Evolutionary conservation across 192 early-diverging fungal species (phyloP).

Genomic region (Rhizoclosmatium globosum): DNA sequence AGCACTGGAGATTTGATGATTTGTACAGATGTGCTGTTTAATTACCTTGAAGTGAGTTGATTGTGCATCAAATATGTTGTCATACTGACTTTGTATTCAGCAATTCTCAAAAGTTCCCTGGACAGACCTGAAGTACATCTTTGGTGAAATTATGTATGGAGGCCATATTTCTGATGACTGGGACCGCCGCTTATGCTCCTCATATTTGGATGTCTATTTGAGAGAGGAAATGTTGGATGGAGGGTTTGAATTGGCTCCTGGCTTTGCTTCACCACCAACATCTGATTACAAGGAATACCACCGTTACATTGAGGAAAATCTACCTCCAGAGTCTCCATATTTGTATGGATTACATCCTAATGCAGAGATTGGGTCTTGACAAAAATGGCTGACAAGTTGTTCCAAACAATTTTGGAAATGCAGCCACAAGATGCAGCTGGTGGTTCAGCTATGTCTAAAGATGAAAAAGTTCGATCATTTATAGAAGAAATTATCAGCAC

Average conservation of each 20-base stretch:
- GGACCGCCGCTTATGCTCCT: slow-evolving; percentile 67
- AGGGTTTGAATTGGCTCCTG: slow-evolving; percentile 68
- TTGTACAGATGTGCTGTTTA: slow-evolving; percentile 68
- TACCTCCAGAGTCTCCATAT: slow-evolving; percentile 68
- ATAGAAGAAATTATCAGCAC: slow-evolving; percentile 67
- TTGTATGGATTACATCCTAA: slow-evolving; percentile 73
- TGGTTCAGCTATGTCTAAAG: slow-evolving; percentile 64
- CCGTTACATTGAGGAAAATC: slow-evolving; percentile 70
- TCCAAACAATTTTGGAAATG: slow-evolving; percentile 75
- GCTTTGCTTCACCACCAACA: slow-evolving; percentile 62
- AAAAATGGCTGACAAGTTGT: slow-evolving; percentile 70
- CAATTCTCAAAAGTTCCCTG: slow-evolving; percentile 72
- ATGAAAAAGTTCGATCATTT: slow-evolving; percentile 68
- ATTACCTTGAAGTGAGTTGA: slow-evolving; percentile 57
- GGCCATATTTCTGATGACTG: slow-evolving; percentile 77
- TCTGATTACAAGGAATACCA: slow-evolving; percentile 75
- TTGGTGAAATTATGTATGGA: slow-evolving; percentile 76
- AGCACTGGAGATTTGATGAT: slow-evolving; percentile 72
- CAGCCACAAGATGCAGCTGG: slow-evolving; percentile 66
- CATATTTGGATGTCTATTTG: slow-evolving; percentile 69
- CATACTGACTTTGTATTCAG: slow-evolving; percentile 28
- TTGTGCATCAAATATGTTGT: not conserved
- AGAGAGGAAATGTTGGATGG: slow-evolving; percentile 71
- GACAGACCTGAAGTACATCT: slow-evolving; percentile 71
- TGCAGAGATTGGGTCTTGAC: slow-evolving; percentile 74